Conservation (phyloP, 2,329 filamentous ascomycete genomes). For the Phyllosticta paracitricarpa region DNA sequence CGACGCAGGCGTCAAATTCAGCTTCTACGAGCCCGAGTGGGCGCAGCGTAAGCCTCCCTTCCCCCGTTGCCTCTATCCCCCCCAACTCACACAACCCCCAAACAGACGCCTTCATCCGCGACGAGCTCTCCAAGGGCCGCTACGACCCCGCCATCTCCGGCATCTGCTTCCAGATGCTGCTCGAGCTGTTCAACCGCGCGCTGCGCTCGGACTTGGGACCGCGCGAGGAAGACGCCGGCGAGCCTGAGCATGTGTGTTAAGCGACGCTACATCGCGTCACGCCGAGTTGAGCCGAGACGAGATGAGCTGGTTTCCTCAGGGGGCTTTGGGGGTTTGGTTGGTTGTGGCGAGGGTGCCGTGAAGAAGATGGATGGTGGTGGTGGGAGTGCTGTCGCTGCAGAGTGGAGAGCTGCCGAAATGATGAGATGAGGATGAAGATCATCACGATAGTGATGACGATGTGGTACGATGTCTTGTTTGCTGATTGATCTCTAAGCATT, state of each 20-base stretch:
- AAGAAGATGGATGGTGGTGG: too few species aligned
- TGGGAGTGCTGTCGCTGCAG: too few species aligned
- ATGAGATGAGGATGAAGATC: too few species aligned
- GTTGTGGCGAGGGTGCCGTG: too few species aligned
- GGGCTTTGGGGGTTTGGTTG: too few species aligned
- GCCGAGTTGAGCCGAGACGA: too few species aligned
- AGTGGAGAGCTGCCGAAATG: too few species aligned
- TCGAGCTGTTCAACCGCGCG: conserved; percentile 72
- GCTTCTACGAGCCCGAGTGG: conserved; percentile 85
- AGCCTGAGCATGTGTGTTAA: conserved; percentile 66
- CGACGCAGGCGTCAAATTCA: conserved; percentile 62
- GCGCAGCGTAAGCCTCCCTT: conserved; percentile 56
- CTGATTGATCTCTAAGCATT: too few species aligned
- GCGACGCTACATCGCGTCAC: too few species aligned
- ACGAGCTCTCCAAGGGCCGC: conserved; percentile 85
- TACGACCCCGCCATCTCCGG: conserved; percentile 83
- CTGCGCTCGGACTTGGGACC: conserved; percentile 71
- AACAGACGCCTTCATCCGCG: conserved; percentile 76
- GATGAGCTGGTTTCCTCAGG: too few species aligned
- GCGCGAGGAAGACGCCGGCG: conserved; percentile 48
- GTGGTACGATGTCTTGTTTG: too few species aligned
- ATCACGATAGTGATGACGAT: too few species aligned
- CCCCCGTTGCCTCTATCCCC: not conserved
- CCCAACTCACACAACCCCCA: not conserved
- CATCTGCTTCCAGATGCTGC: conserved; percentile 80